phyloP scores from a whole-genome alignment of 345 rosid genomes.

The Gossypium raimondii region DNA sequence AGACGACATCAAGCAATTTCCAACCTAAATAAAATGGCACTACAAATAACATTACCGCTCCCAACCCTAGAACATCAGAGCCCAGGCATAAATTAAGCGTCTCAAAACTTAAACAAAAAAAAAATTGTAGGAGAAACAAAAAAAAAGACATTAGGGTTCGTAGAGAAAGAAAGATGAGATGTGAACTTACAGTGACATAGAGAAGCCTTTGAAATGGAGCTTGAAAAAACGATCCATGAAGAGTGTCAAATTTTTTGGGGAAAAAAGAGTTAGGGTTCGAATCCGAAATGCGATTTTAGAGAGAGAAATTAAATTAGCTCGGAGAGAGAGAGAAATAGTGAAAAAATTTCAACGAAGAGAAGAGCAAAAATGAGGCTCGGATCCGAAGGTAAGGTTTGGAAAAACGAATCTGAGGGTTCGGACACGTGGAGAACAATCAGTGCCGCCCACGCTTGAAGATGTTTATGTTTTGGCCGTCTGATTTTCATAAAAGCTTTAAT shows the following conservation, averaged over 20 bases:
- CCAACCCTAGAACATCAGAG: slow-evolving; percentile 11
- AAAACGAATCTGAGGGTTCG: slow-evolving; percentile 16
- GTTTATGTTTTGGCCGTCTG: not conserved
- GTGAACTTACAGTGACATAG: slow-evolving; percentile 31
- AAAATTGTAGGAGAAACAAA: not conserved
- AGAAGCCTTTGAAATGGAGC: slow-evolving; percentile 28
- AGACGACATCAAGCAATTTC: slow-evolving; percentile 14
- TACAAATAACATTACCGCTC: slow-evolving; percentile 14
- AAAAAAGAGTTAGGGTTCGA: slow-evolving; percentile 31
- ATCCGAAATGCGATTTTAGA: slow-evolving; percentile 1
- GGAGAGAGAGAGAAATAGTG: slow-evolving; percentile 36
- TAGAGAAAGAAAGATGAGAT: slow-evolving; percentile 12
- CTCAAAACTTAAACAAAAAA: not conserved
- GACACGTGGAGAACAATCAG: slow-evolving; percentile 12
- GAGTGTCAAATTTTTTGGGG: slow-evolving; percentile 14
- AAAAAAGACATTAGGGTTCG: slow-evolving; percentile 40
- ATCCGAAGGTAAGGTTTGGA: slow-evolving; percentile 29
- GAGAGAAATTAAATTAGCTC: slow-evolving; percentile 14
- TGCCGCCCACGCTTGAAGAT: not conserved
- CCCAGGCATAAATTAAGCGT: slow-evolving; percentile 17
- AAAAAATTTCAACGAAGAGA: slow-evolving; percentile 52
- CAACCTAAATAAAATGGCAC: slow-evolving; percentile 12
- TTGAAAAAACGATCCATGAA: slow-evolving; percentile 28
- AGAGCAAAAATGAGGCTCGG: slow-evolving; percentile 18
- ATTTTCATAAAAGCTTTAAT: not conserved